Percentiles rank a stretch among this genome's conserved stretches.
phyloP scores from a whole-genome alignment of 2,329 filamentous ascomycete species.

The Cladophialophora chaetospira region DNA sequence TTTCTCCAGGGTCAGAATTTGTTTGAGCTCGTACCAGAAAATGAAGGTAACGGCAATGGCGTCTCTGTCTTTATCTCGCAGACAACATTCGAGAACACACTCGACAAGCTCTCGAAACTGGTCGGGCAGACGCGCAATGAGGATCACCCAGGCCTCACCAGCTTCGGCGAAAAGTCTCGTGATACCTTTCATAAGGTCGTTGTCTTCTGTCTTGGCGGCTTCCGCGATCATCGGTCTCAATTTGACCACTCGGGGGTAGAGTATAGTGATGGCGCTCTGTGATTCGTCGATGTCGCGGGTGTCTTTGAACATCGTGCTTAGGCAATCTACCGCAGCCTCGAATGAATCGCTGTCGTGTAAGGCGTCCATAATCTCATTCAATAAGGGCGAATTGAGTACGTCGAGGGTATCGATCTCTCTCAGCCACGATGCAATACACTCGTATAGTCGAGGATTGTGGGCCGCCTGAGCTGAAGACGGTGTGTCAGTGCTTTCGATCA shows the following conservation, averaged over 20 bases:
- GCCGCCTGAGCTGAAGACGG: conserved; percentile 65
- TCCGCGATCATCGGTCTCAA: conserved; percentile 75
- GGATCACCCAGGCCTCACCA: conserved; percentile 89
- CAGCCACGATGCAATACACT: conserved; percentile 96
- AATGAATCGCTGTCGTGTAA: conserved; percentile 75
- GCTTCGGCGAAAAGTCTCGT: conserved; percentile 91
- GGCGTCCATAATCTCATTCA: conserved; percentile 78
- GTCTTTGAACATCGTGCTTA: conserved; percentile 89
- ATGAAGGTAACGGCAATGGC: conserved; percentile 91
- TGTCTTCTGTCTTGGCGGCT: conserved; percentile 77
- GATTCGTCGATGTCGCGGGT: conserved; percentile 93
- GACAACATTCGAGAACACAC: conserved; percentile 86
- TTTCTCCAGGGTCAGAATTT: conserved; percentile 86
- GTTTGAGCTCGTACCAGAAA: conserved; percentile 99
- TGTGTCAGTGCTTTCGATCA: conserved; percentile 31
- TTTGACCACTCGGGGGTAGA: conserved; percentile 78
- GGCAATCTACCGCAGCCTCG: conserved; percentile 85
- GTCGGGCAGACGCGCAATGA: conserved; percentile 79
- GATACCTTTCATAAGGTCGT: conserved; percentile 81
- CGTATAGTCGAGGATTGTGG: conserved; percentile 84
- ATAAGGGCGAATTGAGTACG: conserved; percentile 80
- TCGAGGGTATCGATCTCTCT: conserved; percentile 83
- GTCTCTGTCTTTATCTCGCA: conserved; percentile 83
- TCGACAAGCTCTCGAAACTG: conserved; percentile 87
- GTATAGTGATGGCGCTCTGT: conserved; percentile 73